These are phyloP conservation scores for Uronychia setigera DNA, from an alignment of 73 alveolate genomes.

Conservation along the genomic window DNA sequence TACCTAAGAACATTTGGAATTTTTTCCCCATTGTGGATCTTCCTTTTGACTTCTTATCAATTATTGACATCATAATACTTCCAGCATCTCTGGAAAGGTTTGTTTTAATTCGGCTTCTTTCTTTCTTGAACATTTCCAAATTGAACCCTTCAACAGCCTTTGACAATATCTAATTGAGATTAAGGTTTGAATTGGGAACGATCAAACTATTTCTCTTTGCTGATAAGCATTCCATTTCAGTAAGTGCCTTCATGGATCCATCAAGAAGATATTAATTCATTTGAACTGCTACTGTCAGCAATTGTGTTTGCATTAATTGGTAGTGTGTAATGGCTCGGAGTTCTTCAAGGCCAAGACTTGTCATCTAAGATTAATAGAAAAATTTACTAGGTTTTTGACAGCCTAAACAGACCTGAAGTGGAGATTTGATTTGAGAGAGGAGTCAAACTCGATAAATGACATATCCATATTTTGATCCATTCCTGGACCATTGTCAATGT, in stretches of 20 bases:
- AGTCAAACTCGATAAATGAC: conserved; percentile 43
- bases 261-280: conserved; percentile 26
- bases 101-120: conserved; percentile 14
- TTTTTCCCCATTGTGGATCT: conserved; percentile 18
- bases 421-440: conserved; percentile 20
- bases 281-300: conserved; percentile 26
- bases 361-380: conserved; percentile 19
- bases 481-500: conserved; percentile 34
- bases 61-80: conserved; percentile 17
- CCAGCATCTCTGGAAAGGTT: conserved; percentile 36
- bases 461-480: conserved; percentile 17
- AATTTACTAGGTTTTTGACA: conserved; percentile 21
- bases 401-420: conserved; percentile 20
- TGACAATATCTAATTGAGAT: conserved; percentile 17
- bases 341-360: conserved; percentile 43
- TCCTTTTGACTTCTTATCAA: conserved; percentile 15
- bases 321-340: conserved; percentile 43
- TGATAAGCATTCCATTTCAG: conserved; percentile 29
- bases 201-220: conserved; percentile 15
- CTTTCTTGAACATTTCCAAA: conserved; percentile 18
- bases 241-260: conserved; percentile 29
- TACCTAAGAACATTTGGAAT: conserved; percentile 12
- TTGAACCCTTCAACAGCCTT: conserved; percentile 44
- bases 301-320: conserved; percentile 28
- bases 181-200: conserved; percentile 35